Percentiles rank a stretch among this genome's conserved stretches.
phyloP scores from a whole-genome alignment of 2,329 filamentous ascomycete genomes.

The Neoscytalidium dimidiatum region DNA sequence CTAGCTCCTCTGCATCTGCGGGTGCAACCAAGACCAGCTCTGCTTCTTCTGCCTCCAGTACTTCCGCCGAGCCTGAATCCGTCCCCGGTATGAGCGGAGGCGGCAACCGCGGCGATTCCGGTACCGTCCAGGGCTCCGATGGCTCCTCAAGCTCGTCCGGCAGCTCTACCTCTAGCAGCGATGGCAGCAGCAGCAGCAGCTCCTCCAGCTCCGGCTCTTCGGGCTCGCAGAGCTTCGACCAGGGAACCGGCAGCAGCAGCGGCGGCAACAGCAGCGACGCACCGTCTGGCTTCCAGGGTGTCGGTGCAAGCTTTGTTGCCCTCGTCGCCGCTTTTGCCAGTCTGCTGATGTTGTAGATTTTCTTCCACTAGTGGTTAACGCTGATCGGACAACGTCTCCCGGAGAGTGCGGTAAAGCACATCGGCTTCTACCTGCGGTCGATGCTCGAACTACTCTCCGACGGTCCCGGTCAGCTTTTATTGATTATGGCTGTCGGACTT shows the following conservation, averaged over 20 bases:
- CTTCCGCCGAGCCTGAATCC: constrained; percentile 39
- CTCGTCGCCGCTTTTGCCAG: constrained; percentile 36
- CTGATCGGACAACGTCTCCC: background rate
- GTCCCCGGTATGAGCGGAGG: constrained; percentile 59
- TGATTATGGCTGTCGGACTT: background rate
- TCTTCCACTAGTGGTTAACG: background rate
- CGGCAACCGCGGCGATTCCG: constrained; percentile 43
- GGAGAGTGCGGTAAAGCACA: background rate
- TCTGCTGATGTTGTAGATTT: constrained; percentile 30
- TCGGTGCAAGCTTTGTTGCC: constrained; percentile 36
- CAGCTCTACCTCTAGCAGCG: constrained; percentile 22
- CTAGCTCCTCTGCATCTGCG: constrained; percentile 26
- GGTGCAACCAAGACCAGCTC: constrained; percentile 27
- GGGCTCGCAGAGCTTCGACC: constrained; percentile 22
- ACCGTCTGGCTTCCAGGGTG: constrained; percentile 22
- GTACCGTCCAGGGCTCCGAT: constrained; percentile 20
- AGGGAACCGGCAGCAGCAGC: constrained; percentile 20
- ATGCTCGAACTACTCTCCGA: no score
- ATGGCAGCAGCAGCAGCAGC: constrained; percentile 24
- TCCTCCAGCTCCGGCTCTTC: constrained; percentile 23
- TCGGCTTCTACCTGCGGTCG: no score
- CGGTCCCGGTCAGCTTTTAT: no score
- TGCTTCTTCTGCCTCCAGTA: constrained; percentile 17
- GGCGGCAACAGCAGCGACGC: constrained; percentile 30
- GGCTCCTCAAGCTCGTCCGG: constrained; percentile 13